Evolutionary conservation across 305 asterid genomes (phyloP).

Genomic region (Euphrasia arctica): DNA sequence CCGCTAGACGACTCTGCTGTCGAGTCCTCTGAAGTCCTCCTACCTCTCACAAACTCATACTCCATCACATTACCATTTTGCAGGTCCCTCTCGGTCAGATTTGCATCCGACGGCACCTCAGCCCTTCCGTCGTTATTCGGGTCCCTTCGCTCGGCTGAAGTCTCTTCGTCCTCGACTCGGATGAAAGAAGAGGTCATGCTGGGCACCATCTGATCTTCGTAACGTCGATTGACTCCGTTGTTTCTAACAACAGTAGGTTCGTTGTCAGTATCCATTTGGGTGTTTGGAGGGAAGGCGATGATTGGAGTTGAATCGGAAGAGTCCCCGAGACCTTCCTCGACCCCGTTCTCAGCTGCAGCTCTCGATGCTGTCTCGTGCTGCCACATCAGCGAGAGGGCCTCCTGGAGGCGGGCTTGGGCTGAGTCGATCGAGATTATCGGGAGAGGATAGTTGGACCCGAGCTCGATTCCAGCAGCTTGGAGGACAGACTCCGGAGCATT

Average conservation of each 20-base stretch:
- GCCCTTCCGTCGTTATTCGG: constrained; percentile 52
- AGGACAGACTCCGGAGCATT: constrained; percentile 85
- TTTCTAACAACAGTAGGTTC: constrained; percentile 47
- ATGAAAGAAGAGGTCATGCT: constrained; percentile 71
- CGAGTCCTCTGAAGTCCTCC: constrained; percentile 76
- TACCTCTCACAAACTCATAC: constrained; percentile 34
- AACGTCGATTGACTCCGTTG: constrained; percentile 42
- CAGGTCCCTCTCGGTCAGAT: constrained; percentile 34
- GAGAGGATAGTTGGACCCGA: constrained; percentile 88
- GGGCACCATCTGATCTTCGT: constrained; percentile 96
- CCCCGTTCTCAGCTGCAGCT: constrained; percentile 72
- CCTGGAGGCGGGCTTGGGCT: constrained; percentile 67
- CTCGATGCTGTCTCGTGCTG: constrained; percentile 62
- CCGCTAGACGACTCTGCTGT: constrained; percentile 87
- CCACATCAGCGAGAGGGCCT: constrained; percentile 86
- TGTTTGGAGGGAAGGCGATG: constrained; percentile 72
- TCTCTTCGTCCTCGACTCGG: constrained; percentile 66
- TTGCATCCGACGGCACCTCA: constrained; percentile 67
- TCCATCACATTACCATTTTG: constrained; percentile 26
- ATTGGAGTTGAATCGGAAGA: constrained; percentile 54
- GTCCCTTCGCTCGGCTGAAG: constrained; percentile 46
- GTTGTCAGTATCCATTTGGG: constrained; percentile 60
- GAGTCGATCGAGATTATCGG: constrained; percentile 71
- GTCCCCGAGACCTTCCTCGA: constrained; percentile 96
- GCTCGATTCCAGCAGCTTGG: constrained; percentile 95